Base-by-base conservation (phyloP, 345 rosid species). In the Kernera saxatilis region DNA sequence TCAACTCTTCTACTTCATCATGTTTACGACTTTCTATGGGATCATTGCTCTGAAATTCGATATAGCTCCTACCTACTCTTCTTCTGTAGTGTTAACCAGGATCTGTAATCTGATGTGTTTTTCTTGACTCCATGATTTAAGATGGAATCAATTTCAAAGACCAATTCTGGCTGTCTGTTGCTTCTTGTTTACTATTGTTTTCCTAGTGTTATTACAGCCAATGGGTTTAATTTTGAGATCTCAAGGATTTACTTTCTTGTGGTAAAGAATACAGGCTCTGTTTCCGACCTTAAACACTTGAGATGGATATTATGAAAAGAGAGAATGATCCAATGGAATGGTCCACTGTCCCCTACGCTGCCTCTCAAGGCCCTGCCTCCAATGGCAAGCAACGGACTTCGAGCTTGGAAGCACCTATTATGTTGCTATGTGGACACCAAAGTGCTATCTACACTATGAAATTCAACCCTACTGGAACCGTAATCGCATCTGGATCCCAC, bases 321-420 rank as follows among this genome's bases (percentile, higher is more conserved):
- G 87, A 87, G 46, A 73, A 78, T 56, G 96, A 89, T 81, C 97
- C 97, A 29, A 86, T 89, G 97, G 96, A 89, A 37, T 91, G 91
- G 96, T 83, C 97, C 30, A 75, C 92, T 9, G 85, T 85, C 64
- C 85, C 84, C 2, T 84, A 79, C 41, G 54, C 44, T 56, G 82
- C 82, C 48, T 84, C 84, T 51, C 86, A 68, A 68, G 85, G 71
- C 35, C 84, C 84, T 23, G 90, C 70, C 5, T 45, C 41, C 8
- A 63, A 19, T 35, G 69, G 55, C 2, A 89, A 83, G 53, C 86
- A 81, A 64, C 82, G 88, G 13, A 84, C 84, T 2, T 89, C 96
- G 14, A 87, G 96, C 69, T 75, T 91, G 70, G 93, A 89, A 77
- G 85, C 96, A 8, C 90, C 96, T 5, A 89, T 91, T 45, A 91